Evolutionary conservation across 1,139 yeast genomes (phyloP).

Genomic region (Chernovozyma aurita): DNA sequence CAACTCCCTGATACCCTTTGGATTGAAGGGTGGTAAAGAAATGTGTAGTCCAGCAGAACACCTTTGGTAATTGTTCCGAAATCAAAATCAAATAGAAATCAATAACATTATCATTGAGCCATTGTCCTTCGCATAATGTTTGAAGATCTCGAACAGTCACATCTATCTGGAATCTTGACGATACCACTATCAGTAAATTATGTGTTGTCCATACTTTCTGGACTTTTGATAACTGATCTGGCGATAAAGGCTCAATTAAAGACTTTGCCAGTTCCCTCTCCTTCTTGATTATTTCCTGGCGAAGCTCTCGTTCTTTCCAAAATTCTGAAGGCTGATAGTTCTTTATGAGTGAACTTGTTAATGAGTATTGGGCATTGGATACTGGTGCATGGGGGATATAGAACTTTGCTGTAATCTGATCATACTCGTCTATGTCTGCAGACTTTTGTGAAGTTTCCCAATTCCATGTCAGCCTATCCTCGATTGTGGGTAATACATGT

Average conservation of each 20-base stretch:
- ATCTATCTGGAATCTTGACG: constrained; percentile 46
- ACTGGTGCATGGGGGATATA: constrained; percentile 6
- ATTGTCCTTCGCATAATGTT: constrained; percentile 64
- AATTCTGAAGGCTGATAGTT: background rate
- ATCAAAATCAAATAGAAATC: constrained; percentile 73
- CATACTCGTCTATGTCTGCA: constrained; percentile 2
- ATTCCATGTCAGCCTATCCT: background rate
- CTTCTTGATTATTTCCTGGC: constrained; percentile 2
- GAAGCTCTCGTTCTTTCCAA: background rate
- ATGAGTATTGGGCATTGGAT: constrained; percentile 1
- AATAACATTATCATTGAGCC: constrained; percentile 91
- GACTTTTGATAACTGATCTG: constrained; percentile 19
- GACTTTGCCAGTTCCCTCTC: constrained; percentile 3
- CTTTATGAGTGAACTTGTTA: constrained; percentile 5
- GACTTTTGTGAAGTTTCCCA: no score
- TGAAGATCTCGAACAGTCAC: constrained; percentile 62
- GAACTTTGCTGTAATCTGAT: constrained; percentile 2
- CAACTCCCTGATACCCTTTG: constrained; percentile 78
- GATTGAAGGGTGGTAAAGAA: constrained; percentile 68
- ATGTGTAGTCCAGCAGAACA: constrained; percentile 82
- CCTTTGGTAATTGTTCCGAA: constrained; percentile 31
- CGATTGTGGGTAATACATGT: no score
- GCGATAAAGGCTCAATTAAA: constrained; percentile 10
- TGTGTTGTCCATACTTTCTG: constrained; percentile 19
- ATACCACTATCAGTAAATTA: constrained; percentile 15